These are phyloP conservation scores for Colletotrichum phormii DNA, from an alignment of 2,329 filamentous ascomycete species.

Conservation along the genomic window DNA sequence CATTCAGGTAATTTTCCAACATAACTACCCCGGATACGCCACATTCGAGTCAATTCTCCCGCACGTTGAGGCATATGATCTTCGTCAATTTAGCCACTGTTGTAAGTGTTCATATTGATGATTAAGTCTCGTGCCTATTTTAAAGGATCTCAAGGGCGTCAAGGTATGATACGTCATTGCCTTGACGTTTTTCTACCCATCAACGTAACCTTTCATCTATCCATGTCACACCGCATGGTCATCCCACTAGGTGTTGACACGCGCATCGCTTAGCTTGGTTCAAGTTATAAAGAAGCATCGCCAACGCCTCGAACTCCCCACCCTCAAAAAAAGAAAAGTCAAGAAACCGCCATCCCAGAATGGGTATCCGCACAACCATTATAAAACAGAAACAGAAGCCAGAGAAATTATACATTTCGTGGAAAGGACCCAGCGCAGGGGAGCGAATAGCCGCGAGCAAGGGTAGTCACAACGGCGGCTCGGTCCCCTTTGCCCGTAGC, in stretches of 20 bases:
- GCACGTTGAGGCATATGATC: too few relatives aligned
- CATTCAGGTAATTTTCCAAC: too few relatives aligned
- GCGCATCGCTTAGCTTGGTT: not conserved
- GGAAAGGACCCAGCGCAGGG: not conserved
- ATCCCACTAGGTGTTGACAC: not conserved
- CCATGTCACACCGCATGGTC: not conserved
- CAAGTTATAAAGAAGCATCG: not conserved
- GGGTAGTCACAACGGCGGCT: constrained; percentile 8
- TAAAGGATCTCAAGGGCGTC: not conserved
- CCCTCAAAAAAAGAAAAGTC: not conserved
- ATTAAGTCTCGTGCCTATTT: not conserved
- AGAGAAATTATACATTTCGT: not conserved
- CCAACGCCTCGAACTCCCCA: not conserved
- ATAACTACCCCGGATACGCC: too few relatives aligned
- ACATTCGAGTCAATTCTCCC: too few relatives aligned
- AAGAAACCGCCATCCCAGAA: not conserved
- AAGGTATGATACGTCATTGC: not conserved
- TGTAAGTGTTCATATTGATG: not conserved
- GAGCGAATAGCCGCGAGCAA: not conserved
- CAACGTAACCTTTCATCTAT: not conserved
- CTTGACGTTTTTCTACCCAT: not conserved
- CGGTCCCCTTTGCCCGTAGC: not conserved
- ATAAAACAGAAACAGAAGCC: not conserved
- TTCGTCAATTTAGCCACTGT: not conserved
- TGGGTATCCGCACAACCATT: not conserved